Conservation (phyloP, 23 red algal species). For the Agarophyton chilense region DNA sequence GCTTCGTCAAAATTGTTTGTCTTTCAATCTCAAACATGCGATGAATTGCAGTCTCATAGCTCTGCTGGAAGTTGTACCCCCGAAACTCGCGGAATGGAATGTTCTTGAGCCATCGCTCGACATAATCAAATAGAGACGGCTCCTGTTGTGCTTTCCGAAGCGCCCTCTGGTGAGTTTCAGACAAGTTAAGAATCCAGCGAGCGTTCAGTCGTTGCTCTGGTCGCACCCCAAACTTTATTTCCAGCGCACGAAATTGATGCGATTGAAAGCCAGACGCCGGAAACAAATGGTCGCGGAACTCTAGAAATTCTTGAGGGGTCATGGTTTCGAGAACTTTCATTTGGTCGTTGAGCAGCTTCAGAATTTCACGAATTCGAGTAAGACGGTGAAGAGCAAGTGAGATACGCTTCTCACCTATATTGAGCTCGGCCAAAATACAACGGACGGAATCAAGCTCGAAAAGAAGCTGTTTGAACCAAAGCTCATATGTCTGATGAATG, state of each 20-base stretch:
- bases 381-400: conserved; percentile 92
- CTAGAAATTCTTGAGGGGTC: conserved; percentile 97
- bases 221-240: conserved; percentile 90
- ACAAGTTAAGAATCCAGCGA: conserved; percentile 77
- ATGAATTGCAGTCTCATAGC: conserved; percentile 77
- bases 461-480: conserved; percentile 99
- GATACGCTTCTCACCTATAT: conserved; percentile 89
- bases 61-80: conserved; percentile 89
- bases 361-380: conserved; percentile 88
- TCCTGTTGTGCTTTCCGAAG: conserved; percentile 79
- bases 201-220: conserved; percentile 80
- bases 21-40: conserved; percentile 91
- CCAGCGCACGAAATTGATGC: conserved; percentile 91
- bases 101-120: conserved; percentile 92
- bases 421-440: conserved; percentile 72
- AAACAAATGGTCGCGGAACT: conserved; percentile 98
- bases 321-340: conserved; percentile 97
- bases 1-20: conserved; percentile 58
- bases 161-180: conserved; percentile 68
- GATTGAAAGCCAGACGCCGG: conserved; percentile 97
- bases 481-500: conserved; percentile 98
- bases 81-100: conserved; percentile 95
- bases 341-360: conserved; percentile 92
- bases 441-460: conserved; percentile 95
- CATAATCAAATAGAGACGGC: conserved; percentile 91